phyloP scores from a whole-genome alignment of 306 rosid genomes.

The Vigna reflexopilosa region DNA sequence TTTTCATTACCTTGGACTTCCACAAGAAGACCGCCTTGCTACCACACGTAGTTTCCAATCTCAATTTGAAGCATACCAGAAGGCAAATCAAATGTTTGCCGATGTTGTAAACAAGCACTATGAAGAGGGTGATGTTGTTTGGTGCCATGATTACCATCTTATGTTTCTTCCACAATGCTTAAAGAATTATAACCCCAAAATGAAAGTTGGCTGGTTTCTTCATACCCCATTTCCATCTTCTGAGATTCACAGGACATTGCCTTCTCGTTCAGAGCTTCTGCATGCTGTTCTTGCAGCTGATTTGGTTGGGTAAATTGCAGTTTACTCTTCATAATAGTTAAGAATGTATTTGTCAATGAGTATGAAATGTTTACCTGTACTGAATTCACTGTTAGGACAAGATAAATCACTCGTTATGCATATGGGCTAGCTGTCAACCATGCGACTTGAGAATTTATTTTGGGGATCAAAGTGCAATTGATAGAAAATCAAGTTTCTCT shows the following conservation, averaged over 20 bases:
- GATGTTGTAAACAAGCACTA: slow-evolving; percentile 80
- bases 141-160: slow-evolving; percentile 98
- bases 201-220: slow-evolving; percentile 97
- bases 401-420: slow-evolving; percentile 23
- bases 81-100: slow-evolving; percentile 96
- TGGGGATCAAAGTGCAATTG: background rate
- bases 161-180: slow-evolving; percentile 93
- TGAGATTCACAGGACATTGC: slow-evolving; percentile 89
- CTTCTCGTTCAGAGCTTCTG: slow-evolving; percentile 88
- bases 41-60: slow-evolving; percentile 96
- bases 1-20: slow-evolving; percentile 95
- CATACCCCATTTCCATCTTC: slow-evolving; percentile 97
- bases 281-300: slow-evolving; percentile 93
- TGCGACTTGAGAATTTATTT: background rate
- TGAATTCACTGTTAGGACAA: slow-evolving; percentile 10
- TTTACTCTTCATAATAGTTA: background rate
- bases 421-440: background rate
- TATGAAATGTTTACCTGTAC: slow-evolving; percentile 1
- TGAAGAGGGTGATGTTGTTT: slow-evolving; percentile 90
- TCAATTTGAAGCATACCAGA: slow-evolving; percentile 86
- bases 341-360: slow-evolving; percentile 13
- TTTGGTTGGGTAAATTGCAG: slow-evolving; percentile 77
- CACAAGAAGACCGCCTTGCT: slow-evolving; percentile 97
- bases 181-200: slow-evolving; percentile 68
- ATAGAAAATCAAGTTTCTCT: slow-evolving; percentile 14